Evolutionary conservation across 495 filamentous ascomycete genomes (phyloP).

Genomic region (Lophiotrema nucula): DNA sequence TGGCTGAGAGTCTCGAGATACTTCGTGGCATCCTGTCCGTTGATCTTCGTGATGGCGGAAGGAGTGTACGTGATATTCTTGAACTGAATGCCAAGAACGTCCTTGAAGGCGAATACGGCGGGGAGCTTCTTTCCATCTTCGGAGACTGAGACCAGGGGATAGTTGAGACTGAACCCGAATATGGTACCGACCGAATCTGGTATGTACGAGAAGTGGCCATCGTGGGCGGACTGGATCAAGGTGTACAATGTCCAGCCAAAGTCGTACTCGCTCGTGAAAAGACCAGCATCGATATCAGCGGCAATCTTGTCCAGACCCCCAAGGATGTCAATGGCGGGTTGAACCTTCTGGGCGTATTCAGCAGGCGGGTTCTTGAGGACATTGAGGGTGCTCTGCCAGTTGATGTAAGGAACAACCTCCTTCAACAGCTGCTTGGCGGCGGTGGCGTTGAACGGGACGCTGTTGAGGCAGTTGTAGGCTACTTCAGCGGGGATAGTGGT

Average conservation of each 20-base stretch:
- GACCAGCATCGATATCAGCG: slow-evolving; percentile 26
- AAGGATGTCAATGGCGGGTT: slow-evolving; percentile 35
- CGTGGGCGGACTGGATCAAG: slow-evolving; percentile 37
- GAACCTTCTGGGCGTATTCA: slow-evolving; percentile 39
- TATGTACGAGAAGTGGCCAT: slow-evolving; percentile 39
- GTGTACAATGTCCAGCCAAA: slow-evolving; percentile 38
- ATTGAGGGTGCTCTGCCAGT: slow-evolving; percentile 40
- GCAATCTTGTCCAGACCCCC: slow-evolving; percentile 33
- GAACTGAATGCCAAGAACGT: slow-evolving; percentile 36
- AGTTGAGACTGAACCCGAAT: slow-evolving; percentile 35
- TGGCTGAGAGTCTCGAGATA: slow-evolving; percentile 31
- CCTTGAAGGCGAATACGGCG: slow-evolving; percentile 35
- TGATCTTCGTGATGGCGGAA: slow-evolving; percentile 36
- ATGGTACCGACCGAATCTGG: slow-evolving; percentile 37
- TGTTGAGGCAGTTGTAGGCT: slow-evolving; percentile 34
- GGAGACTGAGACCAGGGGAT: slow-evolving; percentile 39
- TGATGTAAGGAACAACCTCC: slow-evolving; percentile 32
- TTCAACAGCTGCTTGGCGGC: slow-evolving; percentile 30
- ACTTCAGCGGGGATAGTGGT: slow-evolving; percentile 28
- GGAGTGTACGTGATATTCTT: slow-evolving; percentile 38
- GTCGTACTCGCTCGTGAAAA: slow-evolving; percentile 36
- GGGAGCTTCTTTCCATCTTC: slow-evolving; percentile 38
- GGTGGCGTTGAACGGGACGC: slow-evolving; percentile 30
- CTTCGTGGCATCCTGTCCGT: slow-evolving; percentile 35
- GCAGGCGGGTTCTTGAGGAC: slow-evolving; percentile 38